A percentile compares a stretch with the other conserved stretches of the same genome.
phyloP scores from a whole-genome alignment of 495 filamentous ascomycete genomes.

The Trichoderma asperelloides region DNA sequence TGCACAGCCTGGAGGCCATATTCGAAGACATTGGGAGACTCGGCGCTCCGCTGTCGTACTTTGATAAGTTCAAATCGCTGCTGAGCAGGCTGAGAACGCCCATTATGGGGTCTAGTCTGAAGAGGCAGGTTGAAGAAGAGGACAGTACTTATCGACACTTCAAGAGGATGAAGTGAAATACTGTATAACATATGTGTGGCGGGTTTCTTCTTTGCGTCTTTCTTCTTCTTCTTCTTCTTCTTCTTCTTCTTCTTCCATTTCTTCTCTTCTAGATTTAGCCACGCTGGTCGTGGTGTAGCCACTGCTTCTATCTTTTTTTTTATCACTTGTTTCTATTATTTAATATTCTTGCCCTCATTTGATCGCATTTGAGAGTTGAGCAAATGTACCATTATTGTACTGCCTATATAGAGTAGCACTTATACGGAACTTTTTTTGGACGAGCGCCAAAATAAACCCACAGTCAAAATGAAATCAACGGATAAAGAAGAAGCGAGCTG shows the following conservation, averaged over 20 bases:
- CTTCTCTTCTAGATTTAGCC: not conserved
- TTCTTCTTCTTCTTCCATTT: not conserved
- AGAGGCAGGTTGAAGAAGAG: conserved; percentile 8
- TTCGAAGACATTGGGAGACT: conserved; percentile 12
- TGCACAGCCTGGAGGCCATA: conserved; percentile 24
- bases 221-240: not conserved
- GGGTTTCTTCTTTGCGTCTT: not conserved
- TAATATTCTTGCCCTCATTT: not conserved
- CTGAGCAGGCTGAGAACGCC: conserved; percentile 21
- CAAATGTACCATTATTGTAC: not conserved
- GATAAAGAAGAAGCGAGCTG: not conserved
- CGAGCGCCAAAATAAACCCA: not conserved
- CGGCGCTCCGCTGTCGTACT: conserved; percentile 22
- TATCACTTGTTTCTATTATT: not conserved
- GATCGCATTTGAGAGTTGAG: not conserved
- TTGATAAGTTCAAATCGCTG: conserved; percentile 22
- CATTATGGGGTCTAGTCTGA: not conserved
- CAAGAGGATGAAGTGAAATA: conserved; percentile 4
- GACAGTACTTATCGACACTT: not conserved
- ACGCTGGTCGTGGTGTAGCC: not conserved
- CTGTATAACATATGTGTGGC: not conserved
- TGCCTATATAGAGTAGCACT: not conserved
- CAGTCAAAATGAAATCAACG: not conserved
- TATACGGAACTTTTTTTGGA: not conserved
- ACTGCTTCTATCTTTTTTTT: not conserved